Base-by-base conservation (phyloP, 495 filamentous ascomycete species). In the Penicillium fimorum region DNA sequence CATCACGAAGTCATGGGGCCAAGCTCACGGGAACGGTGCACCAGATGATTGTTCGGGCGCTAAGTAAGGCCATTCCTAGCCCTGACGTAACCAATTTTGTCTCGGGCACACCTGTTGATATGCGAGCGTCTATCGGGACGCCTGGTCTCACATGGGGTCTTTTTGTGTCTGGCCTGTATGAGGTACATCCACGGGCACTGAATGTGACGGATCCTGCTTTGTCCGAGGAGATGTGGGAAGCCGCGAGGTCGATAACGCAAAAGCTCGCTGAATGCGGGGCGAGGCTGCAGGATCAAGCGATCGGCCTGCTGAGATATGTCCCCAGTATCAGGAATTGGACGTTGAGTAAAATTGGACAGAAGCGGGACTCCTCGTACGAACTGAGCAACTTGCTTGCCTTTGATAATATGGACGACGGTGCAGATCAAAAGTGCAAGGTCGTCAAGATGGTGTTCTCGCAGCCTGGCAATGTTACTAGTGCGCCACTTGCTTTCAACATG, bases 361-460 rank as follows among this genome's bases (percentile, higher is more conserved):
- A 38, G 45, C 45, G 66, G 25, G 66, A 69, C 54, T 60, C 48
- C 6, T 69, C 66, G 22, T 69, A 64, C 18, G 61, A 67, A 40
- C 24, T 69, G 15, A 69, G 66, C 59, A 69, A 69, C 45, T 47
- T 66, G 37, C 59, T 63, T 59, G 62, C 51, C 18, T 67, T 67
- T 50, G 53, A 64, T 57, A 50, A 47, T 18, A 40, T 47, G 30
- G 27, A 53, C 52, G 47, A 20, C 17, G 42, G 32, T 51, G 37
- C 27, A 17, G 30, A 20, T 29, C 44, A 42, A 15, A 44, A 52
- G 32, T 68, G 50, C 38, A 60, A 53, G 29, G 63, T 65, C 12
- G 55, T 27, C 37, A 68, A 70, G 50, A 69, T 72, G 66, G 60
- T 68, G 1, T 68, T 66, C 32, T 53, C 56, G n/a, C 61, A 62